Percentiles rank a stretch among this genome's conserved stretches.
Evolutionary conservation across 225 moss, liverwort and hornwort species (phyloP).

Genomic region (Pseudoscleropodium purum): DNA sequence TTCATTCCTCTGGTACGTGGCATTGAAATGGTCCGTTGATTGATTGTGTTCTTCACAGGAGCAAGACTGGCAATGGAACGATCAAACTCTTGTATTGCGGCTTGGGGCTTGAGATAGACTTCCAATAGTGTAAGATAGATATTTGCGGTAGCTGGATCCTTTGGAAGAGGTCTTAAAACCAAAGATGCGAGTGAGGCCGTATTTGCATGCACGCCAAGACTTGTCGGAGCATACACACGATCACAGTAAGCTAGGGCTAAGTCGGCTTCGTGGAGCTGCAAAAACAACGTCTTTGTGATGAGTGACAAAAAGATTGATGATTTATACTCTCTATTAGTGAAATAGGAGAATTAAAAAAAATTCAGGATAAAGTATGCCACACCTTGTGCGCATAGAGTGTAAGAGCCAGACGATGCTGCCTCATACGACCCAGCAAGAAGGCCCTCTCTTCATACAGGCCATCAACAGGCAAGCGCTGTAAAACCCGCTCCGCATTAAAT

Average conservation of each 20-base stretch:
- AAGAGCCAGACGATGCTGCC: slow-evolving; percentile 92
- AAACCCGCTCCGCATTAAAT: slow-evolving; percentile 72
- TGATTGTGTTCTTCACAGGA: slow-evolving; percentile 28
- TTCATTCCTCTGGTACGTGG: slow-evolving; percentile 43
- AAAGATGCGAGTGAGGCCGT: slow-evolving; percentile 31
- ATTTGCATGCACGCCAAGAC: slow-evolving; percentile 24
- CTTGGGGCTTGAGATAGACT: slow-evolving; percentile 86
- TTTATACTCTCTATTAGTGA: not conserved
- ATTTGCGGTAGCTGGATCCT: slow-evolving; percentile 56
- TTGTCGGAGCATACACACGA: slow-evolving; percentile 54
- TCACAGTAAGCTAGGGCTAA: slow-evolving; percentile 88
- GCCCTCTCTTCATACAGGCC: slow-evolving; percentile 93
- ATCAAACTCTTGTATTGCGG: slow-evolving; percentile 75
- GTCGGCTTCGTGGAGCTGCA: slow-evolving; percentile 80
- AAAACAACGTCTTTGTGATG: not conserved
- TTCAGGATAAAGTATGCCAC: not conserved
- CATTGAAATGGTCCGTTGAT: slow-evolving; percentile 36
- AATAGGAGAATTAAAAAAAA: not conserved
- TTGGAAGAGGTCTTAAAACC: slow-evolving; percentile 28
- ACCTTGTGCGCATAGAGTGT: slow-evolving; percentile 97
- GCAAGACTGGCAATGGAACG: slow-evolving; percentile 69
- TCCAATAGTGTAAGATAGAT: slow-evolving; percentile 82
- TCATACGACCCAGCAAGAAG: slow-evolving; percentile 81
- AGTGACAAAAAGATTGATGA: not conserved
- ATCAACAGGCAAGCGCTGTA: slow-evolving; percentile 73